Conservation (phyloP, 2,329 filamentous ascomycete genomes). For the Talaromyces funiculosus region DNA sequence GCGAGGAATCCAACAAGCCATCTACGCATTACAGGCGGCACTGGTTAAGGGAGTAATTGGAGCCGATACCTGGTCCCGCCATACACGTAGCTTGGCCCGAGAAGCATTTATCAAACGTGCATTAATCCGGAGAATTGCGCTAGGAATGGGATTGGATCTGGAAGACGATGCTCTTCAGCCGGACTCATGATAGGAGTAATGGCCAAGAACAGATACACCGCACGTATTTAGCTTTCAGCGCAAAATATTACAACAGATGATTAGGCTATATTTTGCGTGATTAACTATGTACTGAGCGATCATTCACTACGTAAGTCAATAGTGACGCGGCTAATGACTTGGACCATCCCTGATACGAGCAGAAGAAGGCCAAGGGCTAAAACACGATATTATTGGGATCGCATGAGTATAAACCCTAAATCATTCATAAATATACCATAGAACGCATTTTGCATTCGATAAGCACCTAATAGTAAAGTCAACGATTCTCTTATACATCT, state of each 20-base stretch:
- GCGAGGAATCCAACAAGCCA: slow-evolving; percentile 74
- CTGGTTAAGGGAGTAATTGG: slow-evolving; percentile 42
- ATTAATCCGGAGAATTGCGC: slow-evolving; percentile 41
- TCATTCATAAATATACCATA: background rate
- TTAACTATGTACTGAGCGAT: too few species aligned
- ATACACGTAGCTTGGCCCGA: slow-evolving; percentile 43
- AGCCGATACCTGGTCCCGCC: slow-evolving; percentile 42
- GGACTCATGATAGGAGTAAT: background rate
- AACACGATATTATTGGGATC: background rate
- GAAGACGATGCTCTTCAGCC: background rate
- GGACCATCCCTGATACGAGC: background rate
- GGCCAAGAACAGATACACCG: background rate
- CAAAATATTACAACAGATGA: background rate
- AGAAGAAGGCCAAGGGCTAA: background rate
- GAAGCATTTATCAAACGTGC: slow-evolving; percentile 45
- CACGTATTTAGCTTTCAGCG: background rate
- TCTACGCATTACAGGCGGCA: slow-evolving; percentile 57
- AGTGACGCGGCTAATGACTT: too few species aligned
- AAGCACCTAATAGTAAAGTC: background rate
- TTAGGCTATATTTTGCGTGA: background rate
- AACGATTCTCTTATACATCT: too few species aligned
- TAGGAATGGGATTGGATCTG: slow-evolving; percentile 40
- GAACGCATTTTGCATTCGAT: background rate
- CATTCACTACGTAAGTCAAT: background rate
- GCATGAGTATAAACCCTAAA: too few species aligned